A percentile compares a stretch with the other conserved stretches of the same genome.
phyloP scores from a whole-genome alignment of 352 stramenopile genomes.

The Phytophthora hibernalis region DNA sequence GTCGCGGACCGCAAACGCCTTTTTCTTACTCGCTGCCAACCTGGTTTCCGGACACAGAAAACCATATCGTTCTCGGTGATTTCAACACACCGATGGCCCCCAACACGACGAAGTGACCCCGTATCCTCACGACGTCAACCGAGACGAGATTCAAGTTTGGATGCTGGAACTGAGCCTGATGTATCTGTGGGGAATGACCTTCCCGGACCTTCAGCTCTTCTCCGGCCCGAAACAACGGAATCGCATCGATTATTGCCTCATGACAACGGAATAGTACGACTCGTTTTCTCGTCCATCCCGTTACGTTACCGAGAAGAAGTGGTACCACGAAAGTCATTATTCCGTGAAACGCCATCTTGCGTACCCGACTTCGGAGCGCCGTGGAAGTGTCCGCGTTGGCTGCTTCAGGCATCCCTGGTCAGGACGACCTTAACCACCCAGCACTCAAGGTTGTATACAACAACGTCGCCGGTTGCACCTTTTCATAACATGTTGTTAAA shows the following conservation, averaged over 20 bases:
- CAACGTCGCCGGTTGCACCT: too few species aligned
- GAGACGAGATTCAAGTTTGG: not conserved
- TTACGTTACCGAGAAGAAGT: not conserved
- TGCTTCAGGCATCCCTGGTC: too few species aligned
- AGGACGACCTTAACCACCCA: too few species aligned
- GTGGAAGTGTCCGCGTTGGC: constrained; percentile 1
- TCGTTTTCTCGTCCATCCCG: not conserved
- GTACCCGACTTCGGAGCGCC: not conserved
- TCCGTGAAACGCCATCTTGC: not conserved
- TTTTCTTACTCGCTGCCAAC: not conserved
- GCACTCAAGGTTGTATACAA: too few species aligned
- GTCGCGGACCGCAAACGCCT: not conserved
- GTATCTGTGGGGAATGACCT: not conserved
- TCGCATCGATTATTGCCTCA: not conserved
- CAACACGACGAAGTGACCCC: not conserved
- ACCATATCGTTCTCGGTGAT: not conserved
- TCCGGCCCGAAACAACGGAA: not conserved
- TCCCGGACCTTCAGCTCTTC: not conserved
- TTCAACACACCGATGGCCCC: not conserved
- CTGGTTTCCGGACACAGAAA: not conserved
- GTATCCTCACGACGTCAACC: not conserved
- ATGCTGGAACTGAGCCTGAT: not conserved
- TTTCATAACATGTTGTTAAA: too few species aligned
- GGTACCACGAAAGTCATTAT: not conserved
- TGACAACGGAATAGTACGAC: not conserved